Evolutionary conservation across 345 rosid species (phyloP), one percentile per base, ranked within the genome.

Genomic region (Dipteronia dyeriana): DNA sequence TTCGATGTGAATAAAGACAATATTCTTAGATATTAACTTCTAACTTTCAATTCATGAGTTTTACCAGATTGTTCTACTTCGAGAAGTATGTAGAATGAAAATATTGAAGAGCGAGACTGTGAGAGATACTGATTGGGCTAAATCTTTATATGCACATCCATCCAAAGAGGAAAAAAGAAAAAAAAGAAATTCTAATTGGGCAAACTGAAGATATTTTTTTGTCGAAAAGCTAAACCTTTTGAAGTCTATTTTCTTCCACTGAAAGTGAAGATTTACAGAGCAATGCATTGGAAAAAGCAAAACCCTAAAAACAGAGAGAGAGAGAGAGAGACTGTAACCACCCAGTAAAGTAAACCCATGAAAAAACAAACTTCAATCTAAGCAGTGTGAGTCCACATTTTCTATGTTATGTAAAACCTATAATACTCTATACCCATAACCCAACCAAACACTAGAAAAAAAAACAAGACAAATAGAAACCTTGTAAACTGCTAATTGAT

Each of bases 191-290:
- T 53, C 31, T 31, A 7, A 10, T 3, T 23, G 17, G 1, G 76
- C 22, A 41, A 41, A 73, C 26, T 20, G 17, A 39, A 72, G 45
- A 38, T 6, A 11, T 2, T 31, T 56, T 34, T 22, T 34, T 71
- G 29, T 38, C 12, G 14, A 75, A 69, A 79, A 31, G 39, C 79
- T 38, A 45, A 26, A 67, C 13, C 22, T 72, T 72, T 79, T 60
- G 10, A 53, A 71, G 61, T 67, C 62, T 62, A 53, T 80, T 69
- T 66, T 66, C 64, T 60, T 80, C 47, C 77, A 63, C 70, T 1
- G 57, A 61, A 61, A 60, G 56, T 43, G 68, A 31, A 73, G 78
- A 81, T 73, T 73, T 81, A 77, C 84, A 77, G 69, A 76, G 57
- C 64, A 63, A 78, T 49, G 61, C 68, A 60, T 41, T 25, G 22